These are phyloP conservation scores for Apiospora phragmitis DNA, from an alignment of 2,329 filamentous ascomycete genomes.

Conservation along the genomic window DNA sequence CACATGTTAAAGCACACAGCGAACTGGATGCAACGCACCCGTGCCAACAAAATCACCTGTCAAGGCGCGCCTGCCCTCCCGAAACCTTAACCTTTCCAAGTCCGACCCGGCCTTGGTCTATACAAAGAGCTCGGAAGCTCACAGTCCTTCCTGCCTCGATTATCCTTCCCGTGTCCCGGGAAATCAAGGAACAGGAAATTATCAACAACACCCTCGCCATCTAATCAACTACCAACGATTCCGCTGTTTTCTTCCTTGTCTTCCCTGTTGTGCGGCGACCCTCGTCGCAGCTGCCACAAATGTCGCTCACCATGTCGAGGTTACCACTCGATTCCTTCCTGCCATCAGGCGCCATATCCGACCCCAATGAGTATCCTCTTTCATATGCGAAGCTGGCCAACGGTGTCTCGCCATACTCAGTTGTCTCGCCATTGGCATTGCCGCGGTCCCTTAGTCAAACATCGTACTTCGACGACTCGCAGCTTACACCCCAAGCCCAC, in stretches of 20 bases:
- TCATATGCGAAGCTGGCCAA: slow-evolving; percentile 19
- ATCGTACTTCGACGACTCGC: slow-evolving; percentile 38
- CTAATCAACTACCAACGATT: neutral
- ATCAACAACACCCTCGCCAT: neutral
- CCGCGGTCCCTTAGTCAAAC: slow-evolving; percentile 34
- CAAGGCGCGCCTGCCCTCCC: slow-evolving; percentile 1
- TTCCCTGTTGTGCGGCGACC: neutral
- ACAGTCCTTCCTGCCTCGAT: neutral
- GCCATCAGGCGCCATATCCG: slow-evolving; percentile 38
- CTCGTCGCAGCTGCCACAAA: slow-evolving; percentile 16
- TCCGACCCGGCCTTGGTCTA: neutral
- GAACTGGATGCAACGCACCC: neutral
- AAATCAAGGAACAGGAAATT: neutral
- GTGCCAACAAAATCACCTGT: slow-evolving; percentile 5
- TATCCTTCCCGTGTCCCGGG: neutral
- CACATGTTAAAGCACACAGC: slow-evolving; percentile 3
- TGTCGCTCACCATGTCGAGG: slow-evolving; percentile 41
- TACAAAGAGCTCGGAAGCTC: neutral
- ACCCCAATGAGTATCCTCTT: slow-evolving; percentile 32
- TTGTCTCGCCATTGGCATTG: slow-evolving; percentile 42
- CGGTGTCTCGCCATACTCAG: slow-evolving; percentile 24
- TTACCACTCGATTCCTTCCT: slow-evolving; percentile 44
- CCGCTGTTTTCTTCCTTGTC: neutral
- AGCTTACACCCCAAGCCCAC: slow-evolving; percentile 16
- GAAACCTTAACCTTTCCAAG: neutral